Evolutionary conservation across 768 basidiomycete species (phyloP), one percentile per base, ranked within the genome.

Genomic region (Xerocomus spinulosus): DNA sequence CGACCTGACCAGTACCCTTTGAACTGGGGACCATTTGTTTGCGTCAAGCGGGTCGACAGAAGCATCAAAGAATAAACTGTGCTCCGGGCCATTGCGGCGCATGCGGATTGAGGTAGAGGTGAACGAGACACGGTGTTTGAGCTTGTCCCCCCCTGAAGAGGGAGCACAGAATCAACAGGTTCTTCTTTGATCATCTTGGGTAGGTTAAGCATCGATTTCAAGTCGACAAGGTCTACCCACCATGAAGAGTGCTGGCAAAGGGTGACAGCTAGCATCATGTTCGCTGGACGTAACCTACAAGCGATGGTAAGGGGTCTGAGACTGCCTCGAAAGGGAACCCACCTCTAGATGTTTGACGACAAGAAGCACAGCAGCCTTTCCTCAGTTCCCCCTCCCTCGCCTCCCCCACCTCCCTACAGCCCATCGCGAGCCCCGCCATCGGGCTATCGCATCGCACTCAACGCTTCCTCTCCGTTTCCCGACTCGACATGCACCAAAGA

Each of bases 361-460:
- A 9, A 4, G 24, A 51, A 54, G 26, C 36, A 60, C 25, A 44
- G 1, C 35, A 32, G 12, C 10, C 26, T 28, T 28, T 28, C n/a
- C n/a, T n/a, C n/a, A n/a, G n/a, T 28, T 28, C 6, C 10, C 28
- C 36, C 24, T 8, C 3, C 25, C 38, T 25, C 41, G 15, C 44
- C 18, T 20, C 45, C 34, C 7, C 49, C 59, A 15, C 60, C 61
- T 46, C 61, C 58, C 15, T 60, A 63, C 36, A 12, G 50, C 9
- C 48, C 53, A 0, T 23, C 49, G 0, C 47, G 44, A 29, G 67
- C 74, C 0, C 81, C 83, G 5, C 41, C 82, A 3, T 85, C 86
- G 1, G 87, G 87, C 12, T 80, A 74, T 58, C 83, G 87, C 53
- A 62, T 87, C 45, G 73, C 83, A 0, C 68, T 87, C 37, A 68